Conservation (phyloP, 176 grass and related monocot genomes). For the Carex cristatella region DNA sequence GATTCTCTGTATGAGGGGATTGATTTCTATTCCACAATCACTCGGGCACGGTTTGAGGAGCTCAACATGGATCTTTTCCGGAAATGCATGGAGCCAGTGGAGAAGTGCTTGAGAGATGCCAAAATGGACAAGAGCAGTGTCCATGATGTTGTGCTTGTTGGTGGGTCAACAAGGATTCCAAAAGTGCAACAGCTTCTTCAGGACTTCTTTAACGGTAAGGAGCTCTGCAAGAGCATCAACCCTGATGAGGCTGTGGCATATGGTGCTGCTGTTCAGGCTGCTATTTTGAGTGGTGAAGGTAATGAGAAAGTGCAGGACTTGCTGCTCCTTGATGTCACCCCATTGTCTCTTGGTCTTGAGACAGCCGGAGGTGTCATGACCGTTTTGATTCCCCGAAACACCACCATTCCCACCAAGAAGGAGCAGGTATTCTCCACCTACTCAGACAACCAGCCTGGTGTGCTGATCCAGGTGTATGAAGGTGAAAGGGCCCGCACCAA, state of each 20-base stretch:
- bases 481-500: slow-evolving; percentile 75
- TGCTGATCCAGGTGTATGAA: slow-evolving; percentile 81
- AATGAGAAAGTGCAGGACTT: slow-evolving; percentile 84
- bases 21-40: slow-evolving; percentile 89
- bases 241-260: slow-evolving; percentile 87
- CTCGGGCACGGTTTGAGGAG: slow-evolving; percentile 79
- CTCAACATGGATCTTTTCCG: slow-evolving; percentile 94
- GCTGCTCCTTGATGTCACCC: slow-evolving; percentile 70
- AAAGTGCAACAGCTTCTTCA: slow-evolving; percentile 81
- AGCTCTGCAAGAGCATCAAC: slow-evolving; percentile 97
- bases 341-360: slow-evolving; percentile 67
- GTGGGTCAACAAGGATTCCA: slow-evolving; percentile 69
- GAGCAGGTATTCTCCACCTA: slow-evolving; percentile 87
- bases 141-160: slow-evolving; percentile 70
- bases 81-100: slow-evolving; percentile 94
- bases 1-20: slow-evolving; percentile 78
- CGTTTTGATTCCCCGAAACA: slow-evolving; percentile 63
- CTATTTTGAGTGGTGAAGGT: slow-evolving; percentile 79
- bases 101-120: slow-evolving; percentile 77
- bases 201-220: slow-evolving; percentile 89
- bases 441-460: slow-evolving; percentile 69
- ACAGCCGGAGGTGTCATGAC: slow-evolving; percentile 83
- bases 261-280: slow-evolving; percentile 81
- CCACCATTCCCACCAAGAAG: slow-evolving; percentile 78
- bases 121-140: slow-evolving; percentile 96